These are phyloP conservation scores for Huntiella omanensis DNA, from an alignment of 2,329 filamentous ascomycete genomes.

Conservation along the genomic window DNA sequence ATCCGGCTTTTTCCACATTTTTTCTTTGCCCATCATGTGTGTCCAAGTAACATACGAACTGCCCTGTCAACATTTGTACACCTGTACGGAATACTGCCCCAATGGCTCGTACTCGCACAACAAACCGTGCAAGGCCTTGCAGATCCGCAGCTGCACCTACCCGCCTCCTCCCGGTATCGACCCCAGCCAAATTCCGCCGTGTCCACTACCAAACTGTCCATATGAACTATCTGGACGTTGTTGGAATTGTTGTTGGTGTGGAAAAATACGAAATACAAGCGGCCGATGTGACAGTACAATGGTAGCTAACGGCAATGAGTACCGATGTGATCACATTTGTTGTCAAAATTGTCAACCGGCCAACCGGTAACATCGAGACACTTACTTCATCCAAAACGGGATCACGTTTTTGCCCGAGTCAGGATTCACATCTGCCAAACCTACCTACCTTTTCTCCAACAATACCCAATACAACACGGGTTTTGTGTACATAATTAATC, in stretches of 20 bases:
- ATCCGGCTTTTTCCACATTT: no score
- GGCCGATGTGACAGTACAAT: slow-evolving; percentile 33
- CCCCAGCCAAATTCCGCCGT: slow-evolving; percentile 19
- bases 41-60: slow-evolving; percentile 30
- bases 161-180: slow-evolving; percentile 28
- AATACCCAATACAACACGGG: no score
- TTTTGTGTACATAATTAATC: no score
- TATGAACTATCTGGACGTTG: slow-evolving; percentile 29
- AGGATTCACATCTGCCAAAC: no score
- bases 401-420: no score
- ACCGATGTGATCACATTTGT: slow-evolving; percentile 35
- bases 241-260: slow-evolving; percentile 40
- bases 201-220: slow-evolving; percentile 28
- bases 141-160: slow-evolving; percentile 25
- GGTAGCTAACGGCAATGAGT: slow-evolving; percentile 29
- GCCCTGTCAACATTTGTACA: slow-evolving; percentile 31
- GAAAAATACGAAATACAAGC: slow-evolving; percentile 30
- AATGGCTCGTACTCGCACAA: slow-evolving; percentile 20
- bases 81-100: slow-evolving; percentile 25
- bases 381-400: no score
- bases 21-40: slow-evolving; percentile 22
- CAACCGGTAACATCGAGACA: slow-evolving; percentile 14
- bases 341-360: slow-evolving; percentile 30
- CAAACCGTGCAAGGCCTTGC: slow-evolving; percentile 25
- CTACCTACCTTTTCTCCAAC: no score